Percentiles rank a stretch among this genome's conserved stretches.
These are phyloP conservation scores for Cryphonectria parasitica DNA, from an alignment of 2,329 filamentous ascomycete species.

Conservation along the genomic window DNA sequence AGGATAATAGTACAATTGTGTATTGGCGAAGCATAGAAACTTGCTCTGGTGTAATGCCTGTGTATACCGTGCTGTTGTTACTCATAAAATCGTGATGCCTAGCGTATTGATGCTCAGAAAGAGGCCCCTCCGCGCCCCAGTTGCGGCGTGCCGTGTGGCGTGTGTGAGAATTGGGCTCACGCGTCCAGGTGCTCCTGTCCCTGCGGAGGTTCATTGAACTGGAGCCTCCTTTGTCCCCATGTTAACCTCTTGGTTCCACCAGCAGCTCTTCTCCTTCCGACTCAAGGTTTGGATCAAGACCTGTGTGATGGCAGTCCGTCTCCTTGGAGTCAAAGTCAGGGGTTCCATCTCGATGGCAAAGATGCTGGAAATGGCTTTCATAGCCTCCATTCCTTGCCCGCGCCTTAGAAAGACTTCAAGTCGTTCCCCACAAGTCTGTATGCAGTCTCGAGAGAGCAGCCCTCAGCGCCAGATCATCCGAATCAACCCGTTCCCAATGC, in stretches of 20 bases:
- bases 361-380: neutral
- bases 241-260: neutral
- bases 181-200: neutral
- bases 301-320: neutral
- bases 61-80: neutral
- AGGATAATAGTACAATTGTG: neutral
- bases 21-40: neutral
- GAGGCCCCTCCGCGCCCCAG: neutral
- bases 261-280: neutral
- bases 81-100: neutral
- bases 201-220: neutral
- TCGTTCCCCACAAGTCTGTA: neutral
- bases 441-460: neutral
- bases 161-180: neutral
- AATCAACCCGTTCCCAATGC: conserved; percentile 25
- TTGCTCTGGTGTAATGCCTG: neutral
- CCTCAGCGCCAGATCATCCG: conserved; percentile 27
- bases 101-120: neutral
- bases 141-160: too few species aligned
- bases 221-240: neutral
- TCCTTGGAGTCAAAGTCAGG: neutral
- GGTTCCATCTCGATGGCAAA: neutral
- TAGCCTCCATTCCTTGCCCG: neutral
- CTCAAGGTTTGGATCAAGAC: neutral
- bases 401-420: neutral